Evolutionary conservation across 768 basidiomycete species (phyloP).

Genomic region (Suillus subluteus): DNA sequence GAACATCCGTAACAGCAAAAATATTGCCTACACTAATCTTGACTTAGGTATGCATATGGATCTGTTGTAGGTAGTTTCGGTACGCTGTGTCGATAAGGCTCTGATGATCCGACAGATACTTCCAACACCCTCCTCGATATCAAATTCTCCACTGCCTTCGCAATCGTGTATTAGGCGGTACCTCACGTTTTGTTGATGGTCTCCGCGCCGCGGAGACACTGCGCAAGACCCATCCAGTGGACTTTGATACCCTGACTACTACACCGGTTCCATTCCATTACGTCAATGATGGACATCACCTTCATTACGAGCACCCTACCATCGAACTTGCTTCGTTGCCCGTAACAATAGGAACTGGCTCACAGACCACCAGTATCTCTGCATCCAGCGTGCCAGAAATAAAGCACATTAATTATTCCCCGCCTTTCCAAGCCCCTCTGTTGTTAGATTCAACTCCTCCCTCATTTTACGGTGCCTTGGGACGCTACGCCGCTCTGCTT

Average conservation of each 20-base stretch:
- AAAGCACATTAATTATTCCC: constrained; percentile 84
- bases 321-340: constrained; percentile 56
- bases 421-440: constrained; percentile 91
- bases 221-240: constrained; percentile 44
- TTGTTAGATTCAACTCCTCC: constrained; percentile 50
- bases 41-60: constrained; percentile 92
- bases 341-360: constrained; percentile 15
- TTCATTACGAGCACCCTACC: constrained; percentile 72
- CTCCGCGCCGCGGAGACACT: constrained; percentile 64
- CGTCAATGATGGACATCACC: constrained; percentile 86
- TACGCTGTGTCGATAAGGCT: neutral
- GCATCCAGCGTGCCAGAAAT: constrained; percentile 38
- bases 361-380: constrained; percentile 2
- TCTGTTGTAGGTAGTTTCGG: constrained; percentile 66
- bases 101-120: constrained; percentile 62
- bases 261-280: constrained; percentile 88
- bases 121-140: constrained; percentile 87
- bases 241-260: constrained; percentile 60
- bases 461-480: constrained; percentile 65
- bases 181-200: constrained; percentile 86
- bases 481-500: constrained; percentile 59
- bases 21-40: constrained; percentile 95
- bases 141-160: constrained; percentile 92
- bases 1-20: constrained; percentile 71
- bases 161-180: constrained; percentile 82